Conservation (phyloP, 352 stramenopile species). For the Phytophthora palmivora region DNA sequence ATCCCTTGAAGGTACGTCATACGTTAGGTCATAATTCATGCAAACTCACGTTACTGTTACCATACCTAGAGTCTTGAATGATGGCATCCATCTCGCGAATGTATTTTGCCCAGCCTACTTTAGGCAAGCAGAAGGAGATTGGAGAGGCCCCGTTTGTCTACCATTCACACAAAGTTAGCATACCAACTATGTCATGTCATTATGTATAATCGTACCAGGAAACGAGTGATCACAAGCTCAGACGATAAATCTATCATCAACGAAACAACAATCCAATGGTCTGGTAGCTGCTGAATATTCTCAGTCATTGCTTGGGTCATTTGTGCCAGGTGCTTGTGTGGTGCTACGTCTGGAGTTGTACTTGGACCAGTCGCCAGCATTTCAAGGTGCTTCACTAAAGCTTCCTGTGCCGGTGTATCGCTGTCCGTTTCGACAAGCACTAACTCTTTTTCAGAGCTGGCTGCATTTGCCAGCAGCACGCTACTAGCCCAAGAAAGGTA, state of each 20-base stretch:
- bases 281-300: constrained; percentile 43
- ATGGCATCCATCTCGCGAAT: constrained; percentile 56
- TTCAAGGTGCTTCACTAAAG: constrained; percentile 32
- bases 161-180: constrained; percentile 17
- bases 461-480: constrained; percentile 47
- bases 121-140: constrained; percentile 59
- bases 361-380: constrained; percentile 13
- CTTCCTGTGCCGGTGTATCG: constrained; percentile 20
- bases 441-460: constrained; percentile 18
- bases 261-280: constrained; percentile 53
- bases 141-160: constrained; percentile 55
- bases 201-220: constrained; percentile 37
- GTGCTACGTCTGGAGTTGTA: constrained; percentile 1
- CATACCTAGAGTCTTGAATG: constrained; percentile 69
- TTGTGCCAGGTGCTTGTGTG: constrained; percentile 21
- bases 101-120: constrained; percentile 45
- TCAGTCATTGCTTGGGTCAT: constrained; percentile 23
- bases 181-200: background rate
- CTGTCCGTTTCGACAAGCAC: constrained; percentile 1
- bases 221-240: constrained; percentile 56
- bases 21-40: constrained; percentile 3
- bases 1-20: constrained; percentile 36
- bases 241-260: constrained; percentile 47
- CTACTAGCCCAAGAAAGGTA: constrained; percentile 53
- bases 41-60: background rate